Base-by-base conservation (phyloP, 495 filamentous ascomycete genomes). In the Chlorociboria aeruginascens region DNA sequence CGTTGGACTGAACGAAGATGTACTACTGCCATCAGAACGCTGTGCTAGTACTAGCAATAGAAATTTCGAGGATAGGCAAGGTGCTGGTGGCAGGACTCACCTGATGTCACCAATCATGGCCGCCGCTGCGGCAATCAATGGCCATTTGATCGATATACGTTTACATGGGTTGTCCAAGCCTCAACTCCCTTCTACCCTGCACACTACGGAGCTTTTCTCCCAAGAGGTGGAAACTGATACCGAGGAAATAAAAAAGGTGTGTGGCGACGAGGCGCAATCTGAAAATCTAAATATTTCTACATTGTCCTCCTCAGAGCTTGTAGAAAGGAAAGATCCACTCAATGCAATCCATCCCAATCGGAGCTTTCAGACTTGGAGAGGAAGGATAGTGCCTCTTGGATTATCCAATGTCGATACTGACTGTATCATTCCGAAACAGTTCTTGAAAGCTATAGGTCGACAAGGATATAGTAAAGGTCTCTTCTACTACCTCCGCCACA, bases 31-130 rank as follows among this genome's bases (percentile, higher is more conserved):
- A 34, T 75, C 79, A 59, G 89, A 96, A 68, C 78, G 89, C 49
- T 96, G 90, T 58, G 89, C 90, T 37, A 85, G 79, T 62, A 96
- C 89, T 49, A 89, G 83, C 55, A 95, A 96, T 70, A 84, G 90
- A 50, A 96, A 96, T 60, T 96, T 95, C 57, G 90, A 95, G 66
- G 89, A 90, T 40, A 81, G 89, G 52, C 89, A 96, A 67, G 89
- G 89, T 61, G 88, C 87, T 39, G 79, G 81, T 51, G 87, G 89
- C 43, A 78, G 89, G 50, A 96, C 89, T 14, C 89, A 95, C 64
- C 71, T 96, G 28, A 90, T 96, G 86, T 94, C 89, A 7, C 89
- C 89, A n/a, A 87, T 83, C 39, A 95, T 95, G 89, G 89, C 89
- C 11, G 89, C 89, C 6, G 85, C 86, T 6, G 86, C 87, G 32